Evolutionary conservation across 73 alveolate species (phyloP).

Genomic region (Paramecium primaurelia): DNA sequence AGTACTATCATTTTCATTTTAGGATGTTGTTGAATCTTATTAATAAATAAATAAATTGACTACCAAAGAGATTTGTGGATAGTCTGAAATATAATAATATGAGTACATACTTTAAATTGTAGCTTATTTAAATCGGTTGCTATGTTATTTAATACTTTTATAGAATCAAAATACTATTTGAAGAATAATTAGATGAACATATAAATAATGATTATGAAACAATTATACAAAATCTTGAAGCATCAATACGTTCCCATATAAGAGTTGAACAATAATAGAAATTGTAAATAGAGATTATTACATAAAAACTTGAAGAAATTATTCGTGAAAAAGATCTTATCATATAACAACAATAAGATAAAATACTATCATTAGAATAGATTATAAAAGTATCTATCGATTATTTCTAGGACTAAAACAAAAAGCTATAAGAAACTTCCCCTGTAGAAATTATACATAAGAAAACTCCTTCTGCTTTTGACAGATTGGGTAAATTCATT

Average conservation of each 20-base stretch:
- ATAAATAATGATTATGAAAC: slow-evolving; percentile 13
- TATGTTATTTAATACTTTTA: background rate
- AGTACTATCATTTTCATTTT: background rate
- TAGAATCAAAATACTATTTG: background rate
- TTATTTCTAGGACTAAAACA: background rate
- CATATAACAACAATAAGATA: background rate
- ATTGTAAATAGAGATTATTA: background rate
- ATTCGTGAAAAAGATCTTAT: background rate
- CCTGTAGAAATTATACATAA: background rate
- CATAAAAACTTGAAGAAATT: background rate
- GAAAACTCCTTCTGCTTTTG: background rate
- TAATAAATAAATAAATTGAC: background rate
- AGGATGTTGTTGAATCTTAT: background rate
- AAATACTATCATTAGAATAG: background rate
- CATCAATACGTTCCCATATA: background rate
- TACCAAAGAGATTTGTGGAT: background rate
- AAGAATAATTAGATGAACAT: background rate
- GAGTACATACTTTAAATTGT: slow-evolving; percentile 4
- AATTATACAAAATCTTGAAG: background rate
- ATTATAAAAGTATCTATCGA: background rate
- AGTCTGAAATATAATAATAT: background rate
- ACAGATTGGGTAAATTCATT: background rate
- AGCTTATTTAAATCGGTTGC: background rate
- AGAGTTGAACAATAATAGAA: background rate
- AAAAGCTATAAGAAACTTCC: background rate